Evolutionary conservation across 2,329 filamentous ascomycete species (phyloP), one percentile per base, ranked within the genome.

Genomic region (Parastagonospora nodorum): DNA sequence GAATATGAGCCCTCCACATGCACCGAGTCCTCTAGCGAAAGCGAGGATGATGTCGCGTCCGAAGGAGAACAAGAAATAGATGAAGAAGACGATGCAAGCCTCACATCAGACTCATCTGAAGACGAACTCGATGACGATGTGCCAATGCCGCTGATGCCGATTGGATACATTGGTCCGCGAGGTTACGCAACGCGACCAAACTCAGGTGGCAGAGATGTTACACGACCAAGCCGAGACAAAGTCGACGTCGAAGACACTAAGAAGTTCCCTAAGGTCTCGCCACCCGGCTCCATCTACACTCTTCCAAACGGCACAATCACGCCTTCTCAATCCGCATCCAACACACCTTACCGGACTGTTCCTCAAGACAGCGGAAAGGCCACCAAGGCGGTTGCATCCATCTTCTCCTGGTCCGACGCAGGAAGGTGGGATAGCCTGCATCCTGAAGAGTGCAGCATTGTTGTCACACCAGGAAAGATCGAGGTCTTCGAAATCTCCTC

Each of bases 1-100:
- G 93, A 99, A 75, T 99, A 97, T 65, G 88, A 92, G 56, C 93
- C 93, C 11, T 97, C 94, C 12, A 86, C 84, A 6, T 84, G 84
- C 39, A 87, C 85, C 0, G 83, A 84, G 36, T 84, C 84, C 6
- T 81, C 81, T 8, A 81, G 78, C 1, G 80, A 84, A 47, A 86
- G 82, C 39, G 82, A 84, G 41, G 76, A 79, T 37, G 82, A 81
- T 5, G 75, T 75, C 5, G 70, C 32, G 5, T 63, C 61, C 1
- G 63, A 62, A 16, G 62, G 78, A 36, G 83, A 81, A 11, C 76
- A 78, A 36, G 83, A 81, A 11, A 76, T 75, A 7, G 72, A 69
- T 10, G 72, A 71, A 15, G 85, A 88, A 28, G 77, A 83, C 24
- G 73, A 75, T 15, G 77, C 73, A 6, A 77, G 76, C 9, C 48